These are phyloP conservation scores for Hymenoscyphus fructigenus DNA, from an alignment of 2,329 filamentous ascomycete genomes.

Conservation along the genomic window DNA sequence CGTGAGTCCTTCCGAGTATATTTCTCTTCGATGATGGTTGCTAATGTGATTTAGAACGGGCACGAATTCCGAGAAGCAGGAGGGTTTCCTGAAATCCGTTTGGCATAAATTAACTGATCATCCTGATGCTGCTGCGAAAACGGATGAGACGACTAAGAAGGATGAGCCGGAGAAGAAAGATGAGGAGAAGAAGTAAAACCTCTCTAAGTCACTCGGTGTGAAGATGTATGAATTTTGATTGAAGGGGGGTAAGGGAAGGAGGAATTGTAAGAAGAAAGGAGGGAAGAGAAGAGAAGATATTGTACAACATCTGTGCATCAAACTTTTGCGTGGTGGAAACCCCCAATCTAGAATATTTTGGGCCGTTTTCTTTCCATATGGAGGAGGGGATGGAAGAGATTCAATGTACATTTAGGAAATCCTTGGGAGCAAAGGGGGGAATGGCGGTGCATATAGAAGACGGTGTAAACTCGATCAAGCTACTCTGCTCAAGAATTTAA, in stretches of 20 bases:
- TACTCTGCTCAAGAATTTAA: too few relatives aligned
- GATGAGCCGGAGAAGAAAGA: neutral
- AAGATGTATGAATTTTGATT: neutral
- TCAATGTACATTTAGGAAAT: neutral
- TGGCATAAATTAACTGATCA: conserved; percentile 93
- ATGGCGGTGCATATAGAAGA: neutral
- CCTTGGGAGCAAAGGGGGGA: neutral
- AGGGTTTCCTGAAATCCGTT: conserved; percentile 88
- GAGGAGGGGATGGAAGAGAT: neutral
- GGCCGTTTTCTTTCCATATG: neutral
- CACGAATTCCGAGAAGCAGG: conserved; percentile 64
- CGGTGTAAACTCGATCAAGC: neutral
- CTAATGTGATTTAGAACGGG: conserved; percentile 13
- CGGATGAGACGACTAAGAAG: neutral
- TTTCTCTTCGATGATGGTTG: neutral
- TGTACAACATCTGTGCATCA: neutral
- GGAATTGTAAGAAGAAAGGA: neutral
- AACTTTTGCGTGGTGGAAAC: too few relatives aligned
- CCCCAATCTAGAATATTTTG: neutral
- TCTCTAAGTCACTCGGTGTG: neutral
- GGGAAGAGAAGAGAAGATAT: neutral
- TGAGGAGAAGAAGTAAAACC: too few relatives aligned
- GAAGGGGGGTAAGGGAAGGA: neutral
- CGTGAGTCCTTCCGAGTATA: neutral
- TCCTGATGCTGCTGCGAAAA: neutral